Base-by-base conservation (phyloP, 257 asterid genomes). In the Ehretia macrophylla region DNA sequence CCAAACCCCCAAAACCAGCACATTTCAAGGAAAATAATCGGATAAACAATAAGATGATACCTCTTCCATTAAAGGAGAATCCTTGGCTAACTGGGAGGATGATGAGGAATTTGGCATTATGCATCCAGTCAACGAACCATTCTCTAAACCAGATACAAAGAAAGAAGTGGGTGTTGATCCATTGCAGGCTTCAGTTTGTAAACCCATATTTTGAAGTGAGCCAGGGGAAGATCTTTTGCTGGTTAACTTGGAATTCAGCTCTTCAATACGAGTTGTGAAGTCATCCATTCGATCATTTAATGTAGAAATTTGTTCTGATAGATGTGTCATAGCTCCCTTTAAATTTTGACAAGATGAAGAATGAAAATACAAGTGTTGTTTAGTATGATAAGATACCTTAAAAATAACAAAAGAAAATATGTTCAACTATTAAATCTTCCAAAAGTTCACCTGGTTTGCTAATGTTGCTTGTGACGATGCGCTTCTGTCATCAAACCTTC, bases 261-360 rank as follows among this genome's bases (percentile, higher is more conserved):
- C 97, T 65, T 90, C 96, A 38, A 94, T 68, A 45, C 72, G 72
- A 61, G 80, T 77, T 19, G 97, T 87, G 75, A 90, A 87, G 55
- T 90, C 97, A 64, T 94, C 95, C 87, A 94, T 83, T 54, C 99
- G 79, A 65, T 86, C 95, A 45, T 84, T 85, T 59, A 90, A 75
- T 0, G 92, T 82, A 5, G 95, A 83, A 21, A 94, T 87, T 61
- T 90, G 97, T 81, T 93, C 99, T 11, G 88, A 86, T 49, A 93
- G 88, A 19, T 82, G 99, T 11, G 76, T 58, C 40, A 78, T 77
- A 35, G 89, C 76, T 69, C 88, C 97, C 96, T 83, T 64, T 38
- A 39, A 44, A 44, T 27, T 50, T 27, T 35, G 16, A 2, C n/a
- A n/a, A n/a, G n/a, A n/a, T n/a, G n/a, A n/a, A n/a, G n/a, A n/a